Percentiles rank a stretch among this genome's conserved stretches.
These are phyloP conservation scores for Ophiognomonia clavigignenti-juglandacearum DNA, from an alignment of 2,329 filamentous ascomycete genomes.

Conservation along the genomic window DNA sequence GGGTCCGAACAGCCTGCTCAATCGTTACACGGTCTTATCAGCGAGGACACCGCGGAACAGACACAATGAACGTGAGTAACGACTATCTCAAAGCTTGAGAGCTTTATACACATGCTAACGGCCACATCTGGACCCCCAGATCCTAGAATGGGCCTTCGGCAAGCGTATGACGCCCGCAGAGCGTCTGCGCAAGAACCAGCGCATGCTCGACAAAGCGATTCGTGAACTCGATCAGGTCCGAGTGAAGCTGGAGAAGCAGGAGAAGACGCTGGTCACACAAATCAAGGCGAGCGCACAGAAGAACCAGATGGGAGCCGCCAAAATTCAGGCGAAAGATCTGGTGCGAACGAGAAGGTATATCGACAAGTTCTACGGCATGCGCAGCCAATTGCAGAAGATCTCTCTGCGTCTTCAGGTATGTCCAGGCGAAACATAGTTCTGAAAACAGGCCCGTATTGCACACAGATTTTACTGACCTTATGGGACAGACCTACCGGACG, in stretches of 20 bases:
- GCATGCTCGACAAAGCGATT: conserved; percentile 94
- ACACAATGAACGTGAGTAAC: conserved; percentile 49
- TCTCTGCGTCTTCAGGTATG: conserved; percentile 85
- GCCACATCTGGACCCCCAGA: conserved; percentile 45
- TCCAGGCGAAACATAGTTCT: neutral
- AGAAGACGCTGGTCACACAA: conserved; percentile 92
- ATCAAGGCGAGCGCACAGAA: conserved; percentile 99
- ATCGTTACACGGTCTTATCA: conserved; percentile 12
- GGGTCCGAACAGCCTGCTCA: neutral
- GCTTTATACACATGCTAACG: conserved; percentile 15
- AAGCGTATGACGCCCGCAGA: conserved; percentile 98
- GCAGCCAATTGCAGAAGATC: conserved; percentile 93
- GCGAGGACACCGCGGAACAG: neutral
- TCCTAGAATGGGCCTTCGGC: conserved; percentile 98
- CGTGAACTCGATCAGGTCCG: conserved; percentile 92
- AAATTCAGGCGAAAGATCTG: conserved; percentile 96
- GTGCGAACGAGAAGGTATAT: conserved; percentile 90
- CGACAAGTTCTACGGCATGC: conserved; percentile 98
- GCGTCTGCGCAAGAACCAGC: conserved; percentile 88
- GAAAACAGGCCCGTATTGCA: too few relatives aligned
- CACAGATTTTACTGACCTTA: conserved; percentile 1
- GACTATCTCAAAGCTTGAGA: neutral
- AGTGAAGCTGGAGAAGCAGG: conserved; percentile 94
- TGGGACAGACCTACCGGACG: conserved; percentile 77
- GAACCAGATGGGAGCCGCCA: conserved; percentile 96